These are phyloP conservation scores for Colletotrichum cuscutae DNA, from an alignment of 2,329 filamentous ascomycete species.

Conservation along the genomic window DNA sequence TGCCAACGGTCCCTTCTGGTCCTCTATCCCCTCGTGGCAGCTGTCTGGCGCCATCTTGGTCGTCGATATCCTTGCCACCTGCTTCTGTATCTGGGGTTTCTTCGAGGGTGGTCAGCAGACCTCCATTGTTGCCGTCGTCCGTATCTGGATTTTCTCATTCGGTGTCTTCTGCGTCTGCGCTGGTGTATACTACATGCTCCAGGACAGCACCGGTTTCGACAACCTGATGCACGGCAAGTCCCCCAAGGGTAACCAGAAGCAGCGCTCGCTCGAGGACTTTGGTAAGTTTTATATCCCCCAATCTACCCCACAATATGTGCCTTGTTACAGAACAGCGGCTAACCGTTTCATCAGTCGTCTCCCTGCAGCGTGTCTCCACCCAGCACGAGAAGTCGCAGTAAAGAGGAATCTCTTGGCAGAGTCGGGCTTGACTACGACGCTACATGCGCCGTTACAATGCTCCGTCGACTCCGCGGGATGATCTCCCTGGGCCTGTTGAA, in stretches of 20 bases:
- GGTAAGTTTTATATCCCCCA: slow-evolving; percentile 61
- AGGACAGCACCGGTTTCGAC: slow-evolving; percentile 84
- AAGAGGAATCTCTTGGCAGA: slow-evolving; percentile 31
- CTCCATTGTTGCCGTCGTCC: slow-evolving; percentile 84
- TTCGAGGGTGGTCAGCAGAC: slow-evolving; percentile 74
- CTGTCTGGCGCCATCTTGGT: slow-evolving; percentile 80
- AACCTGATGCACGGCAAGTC: slow-evolving; percentile 94
- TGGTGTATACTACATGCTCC: slow-evolving; percentile 79
- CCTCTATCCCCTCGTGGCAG: slow-evolving; percentile 88
- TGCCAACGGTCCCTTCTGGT: slow-evolving; percentile 93
- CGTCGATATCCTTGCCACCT: slow-evolving; percentile 85
- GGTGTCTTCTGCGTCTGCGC: slow-evolving; percentile 89
- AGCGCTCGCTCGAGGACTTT: slow-evolving; percentile 89
- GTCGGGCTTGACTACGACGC: slow-evolving; percentile 9
- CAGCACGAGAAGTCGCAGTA: slow-evolving; percentile 91
- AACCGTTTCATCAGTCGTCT: slow-evolving; percentile 75
- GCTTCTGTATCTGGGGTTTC: slow-evolving; percentile 88
- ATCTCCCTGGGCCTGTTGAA: slow-evolving; percentile 25
- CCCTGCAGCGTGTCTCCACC: slow-evolving; percentile 88
- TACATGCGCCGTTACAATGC: not conserved
- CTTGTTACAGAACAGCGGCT: slow-evolving; percentile 46
- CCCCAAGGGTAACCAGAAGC: slow-evolving; percentile 83
- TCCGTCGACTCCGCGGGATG: slow-evolving; percentile 13
- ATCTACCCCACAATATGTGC: slow-evolving; percentile 15
- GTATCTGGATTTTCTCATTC: slow-evolving; percentile 92